Evolutionary conservation across 768 basidiomycete genomes (phyloP), one percentile per base, ranked within the genome.

Genomic region (Strobilomyces confusus): DNA sequence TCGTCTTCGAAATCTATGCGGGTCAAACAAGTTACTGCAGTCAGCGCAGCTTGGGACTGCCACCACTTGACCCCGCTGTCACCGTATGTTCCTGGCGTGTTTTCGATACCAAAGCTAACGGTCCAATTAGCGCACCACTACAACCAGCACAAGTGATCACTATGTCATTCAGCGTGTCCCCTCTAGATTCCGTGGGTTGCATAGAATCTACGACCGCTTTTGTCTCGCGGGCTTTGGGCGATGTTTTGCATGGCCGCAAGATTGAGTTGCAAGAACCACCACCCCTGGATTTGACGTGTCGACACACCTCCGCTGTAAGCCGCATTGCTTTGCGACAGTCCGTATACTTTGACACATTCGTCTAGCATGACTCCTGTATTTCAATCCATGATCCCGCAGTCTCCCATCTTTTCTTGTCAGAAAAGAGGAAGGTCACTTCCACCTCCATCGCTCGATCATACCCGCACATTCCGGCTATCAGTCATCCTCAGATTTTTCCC

Each of bases 41-140:
- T 91, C 46, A 92, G 91, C 59, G 81, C 89, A 1, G 71, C 73
- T 6, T 94, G 92, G 92, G 66, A 68, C 38, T 84, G 80, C 55
- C 65, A 67, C 2, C 61, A 77, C 8, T 49, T 79, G n/a, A 58
- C 68, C 2, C 66, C 72, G 11, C 57, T 64, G 15, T 57, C 65
- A 19, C 62, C 72, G 84, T 87, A 59, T 66, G 87, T 73, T 22
- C 32, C 41, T 1, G 7, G 2, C 17, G 15, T 51, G 1, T 22
- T 23, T 49, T 46, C 44, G 15, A 17, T 41, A 20, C 44, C 32
- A 43, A 45, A 13, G 33, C 63, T 48, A 42, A 62, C 38, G 45
- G 6, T n/a, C 12, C 38, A 36, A 65, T 51, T 49, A 84, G 83
- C 36, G 69, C 69, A 43, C 49, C 60, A 17, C 47, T 88, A 25